Evolutionary conservation across 2,329 filamentous ascomycete genomes (phyloP), one percentile per base, ranked within the genome.

Genomic region (Akanthomyces muscarius): DNA sequence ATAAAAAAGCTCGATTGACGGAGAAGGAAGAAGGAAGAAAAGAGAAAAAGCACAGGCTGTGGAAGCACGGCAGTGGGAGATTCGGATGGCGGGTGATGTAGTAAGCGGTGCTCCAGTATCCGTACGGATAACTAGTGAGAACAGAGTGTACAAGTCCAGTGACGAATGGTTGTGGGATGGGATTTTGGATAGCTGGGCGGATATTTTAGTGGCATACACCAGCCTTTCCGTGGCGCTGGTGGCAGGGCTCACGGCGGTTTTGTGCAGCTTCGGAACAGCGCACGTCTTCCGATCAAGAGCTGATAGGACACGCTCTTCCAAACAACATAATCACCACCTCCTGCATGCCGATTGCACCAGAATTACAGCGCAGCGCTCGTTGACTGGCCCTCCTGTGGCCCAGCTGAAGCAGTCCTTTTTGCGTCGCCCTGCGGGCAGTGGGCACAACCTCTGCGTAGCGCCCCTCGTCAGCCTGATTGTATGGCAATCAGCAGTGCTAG

Each of bases 401-500:
- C 21, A 61, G 58, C 57, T 60, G 47, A 53, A 61, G 48, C 38
- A 33, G 16, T 18, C n/a, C 48, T 23, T 44, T 30, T 14, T 41
- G 10, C 33, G 45, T 50, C 28, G 38, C 33, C 38, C 41, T 30
- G 28, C 6, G 33, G 33, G 36, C n/a, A 23, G 25, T 44, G 45
- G 45, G 52, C 58, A 51, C 33, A 13, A 59, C 21, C 16, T 42
- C 25, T 8, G 33, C 36, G 36, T 51, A 50, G 56, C 56, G 56
- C 33, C 30, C 56, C 44, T 13, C 33, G 33, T 36, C 48, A 52
- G 41, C 58, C 50, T 38, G 38, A 48, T 21, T 21, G 21, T 21
- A 21, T 21, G 21, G 21, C 21, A 47, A 54, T 30, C 42, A 48
- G 59, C 48, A 38, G 56, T 50, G 57, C 58, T 61, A 61, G 59